A percentile compares a stretch with the other conserved stretches of the same genome.
Evolutionary conservation across 108 stramenopile species (phyloP).

Genomic region (Cylindrotheca fusiformis): DNA sequence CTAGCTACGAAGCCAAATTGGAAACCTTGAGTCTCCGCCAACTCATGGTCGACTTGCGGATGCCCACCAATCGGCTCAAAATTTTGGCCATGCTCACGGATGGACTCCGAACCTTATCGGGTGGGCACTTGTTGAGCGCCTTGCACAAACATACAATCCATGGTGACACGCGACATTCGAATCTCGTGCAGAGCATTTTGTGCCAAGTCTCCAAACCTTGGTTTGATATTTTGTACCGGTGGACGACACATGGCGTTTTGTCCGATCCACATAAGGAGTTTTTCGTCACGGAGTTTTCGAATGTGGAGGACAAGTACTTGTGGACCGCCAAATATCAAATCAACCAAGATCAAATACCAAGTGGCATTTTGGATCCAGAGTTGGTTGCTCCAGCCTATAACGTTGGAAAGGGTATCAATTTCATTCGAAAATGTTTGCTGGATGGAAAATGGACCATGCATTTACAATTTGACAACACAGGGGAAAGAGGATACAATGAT

Average conservation of each 20-base stretch:
- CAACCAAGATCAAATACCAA: slow-evolving; percentile 62
- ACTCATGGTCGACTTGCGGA: slow-evolving; percentile 59
- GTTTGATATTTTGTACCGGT: slow-evolving; percentile 64
- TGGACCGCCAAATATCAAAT: slow-evolving; percentile 87
- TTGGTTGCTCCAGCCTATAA: slow-evolving; percentile 74
- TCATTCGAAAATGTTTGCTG: slow-evolving; percentile 80
- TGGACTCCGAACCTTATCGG: slow-evolving; percentile 52
- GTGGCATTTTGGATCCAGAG: slow-evolving; percentile 59
- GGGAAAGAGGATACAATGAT: slow-evolving; percentile 20
- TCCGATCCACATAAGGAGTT: slow-evolving; percentile 76
- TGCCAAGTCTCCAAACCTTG: slow-evolving; percentile 58
- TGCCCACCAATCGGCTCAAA: slow-evolving; percentile 53
- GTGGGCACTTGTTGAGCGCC: slow-evolving; percentile 80
- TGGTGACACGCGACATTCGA: slow-evolving; percentile 68
- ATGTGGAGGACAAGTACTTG: slow-evolving; percentile 30
- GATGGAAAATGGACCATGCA: slow-evolving; percentile 70
- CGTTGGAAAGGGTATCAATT: slow-evolving; percentile 95
- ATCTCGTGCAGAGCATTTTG: slow-evolving; percentile 68
- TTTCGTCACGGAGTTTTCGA: slow-evolving; percentile 50
- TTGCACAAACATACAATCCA: slow-evolving; percentile 76
- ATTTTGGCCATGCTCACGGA: slow-evolving; percentile 79
- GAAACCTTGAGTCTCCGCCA: slow-evolving; percentile 59
- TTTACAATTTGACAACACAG: slow-evolving; percentile 8
- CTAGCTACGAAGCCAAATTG: slow-evolving; percentile 67
- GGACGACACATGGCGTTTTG: slow-evolving; percentile 71